A percentile compares a stretch with the other conserved stretches of the same genome.
phyloP scores from a whole-genome alignment of 106 monocot species.

The Ottelia alismoides region DNA sequence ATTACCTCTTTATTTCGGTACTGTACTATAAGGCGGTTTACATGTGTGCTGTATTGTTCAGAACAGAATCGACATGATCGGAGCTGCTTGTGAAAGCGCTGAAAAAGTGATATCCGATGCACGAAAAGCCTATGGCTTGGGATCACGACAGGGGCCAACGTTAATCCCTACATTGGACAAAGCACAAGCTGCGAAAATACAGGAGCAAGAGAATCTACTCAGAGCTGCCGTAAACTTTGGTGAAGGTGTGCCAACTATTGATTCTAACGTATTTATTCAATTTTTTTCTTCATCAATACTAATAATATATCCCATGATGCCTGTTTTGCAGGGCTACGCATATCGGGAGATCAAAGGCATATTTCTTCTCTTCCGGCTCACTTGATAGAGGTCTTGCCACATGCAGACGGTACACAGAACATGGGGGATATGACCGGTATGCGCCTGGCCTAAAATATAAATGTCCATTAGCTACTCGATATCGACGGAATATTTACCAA shows the following conservation, averaged over 20 bases:
- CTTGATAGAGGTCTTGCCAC: constrained; percentile 56
- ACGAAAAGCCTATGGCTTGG: constrained; percentile 76
- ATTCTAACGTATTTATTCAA: background rate
- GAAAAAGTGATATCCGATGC: constrained; percentile 87
- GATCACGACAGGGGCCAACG: constrained; percentile 62
- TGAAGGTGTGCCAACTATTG: constrained; percentile 42
- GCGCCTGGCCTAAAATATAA: background rate
- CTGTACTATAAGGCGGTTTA: background rate
- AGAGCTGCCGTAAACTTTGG: constrained; percentile 80
- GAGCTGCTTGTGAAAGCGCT: constrained; percentile 74
- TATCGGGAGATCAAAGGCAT: constrained; percentile 69
- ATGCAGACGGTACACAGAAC: constrained; percentile 50
- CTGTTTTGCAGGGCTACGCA: constrained; percentile 54
- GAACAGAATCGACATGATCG: constrained; percentile 96
- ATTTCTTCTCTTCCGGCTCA: constrained; percentile 76
- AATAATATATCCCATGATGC: too few species aligned
- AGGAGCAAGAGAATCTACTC: constrained; percentile 81
- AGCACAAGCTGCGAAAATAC: constrained; percentile 86
- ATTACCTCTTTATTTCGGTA: background rate
- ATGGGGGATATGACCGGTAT: constrained; percentile 43
- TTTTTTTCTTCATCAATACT: background rate
- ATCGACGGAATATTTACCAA: background rate
- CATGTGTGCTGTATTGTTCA: constrained; percentile 9
- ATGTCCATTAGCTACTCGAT: background rate
- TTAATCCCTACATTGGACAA: constrained; percentile 78